Conservation (phyloP, 495 filamentous ascomycete species). For the Pyrenula aspistea region DNA sequence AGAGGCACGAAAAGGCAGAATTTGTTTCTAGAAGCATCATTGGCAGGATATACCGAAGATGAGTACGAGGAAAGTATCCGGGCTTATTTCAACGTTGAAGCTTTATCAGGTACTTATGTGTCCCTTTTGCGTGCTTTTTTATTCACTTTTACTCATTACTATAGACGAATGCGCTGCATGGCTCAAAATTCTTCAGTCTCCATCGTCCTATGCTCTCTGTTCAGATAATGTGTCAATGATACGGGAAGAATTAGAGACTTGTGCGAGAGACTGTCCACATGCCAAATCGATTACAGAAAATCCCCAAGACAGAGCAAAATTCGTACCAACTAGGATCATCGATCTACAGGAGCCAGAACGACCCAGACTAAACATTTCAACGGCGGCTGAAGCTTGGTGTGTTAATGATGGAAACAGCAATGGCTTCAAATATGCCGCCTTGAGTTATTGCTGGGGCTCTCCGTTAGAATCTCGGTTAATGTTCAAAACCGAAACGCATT, state of each 20-base stretch:
- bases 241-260: background rate
- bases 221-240: background rate
- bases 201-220: background rate
- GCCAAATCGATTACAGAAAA: too few species aligned
- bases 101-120: background rate
- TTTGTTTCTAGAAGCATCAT: background rate
- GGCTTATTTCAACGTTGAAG: background rate
- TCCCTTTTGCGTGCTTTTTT: too few species aligned
- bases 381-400: too few species aligned
- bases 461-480: background rate
- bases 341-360: background rate
- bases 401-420: background rate
- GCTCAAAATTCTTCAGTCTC: background rate
- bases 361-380: background rate
- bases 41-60: background rate
- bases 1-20: background rate
- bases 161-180: background rate
- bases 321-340: background rate
- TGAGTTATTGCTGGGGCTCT: slow-evolving; percentile 2
- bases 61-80: background rate
- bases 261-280: background rate
- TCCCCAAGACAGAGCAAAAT: background rate
- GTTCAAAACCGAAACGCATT: background rate
- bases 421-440: slow-evolving; percentile 1
- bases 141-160: background rate